These are phyloP conservation scores for Alternaria conjuncta DNA, from an alignment of 2,329 filamentous ascomycete genomes.

Conservation along the genomic window DNA sequence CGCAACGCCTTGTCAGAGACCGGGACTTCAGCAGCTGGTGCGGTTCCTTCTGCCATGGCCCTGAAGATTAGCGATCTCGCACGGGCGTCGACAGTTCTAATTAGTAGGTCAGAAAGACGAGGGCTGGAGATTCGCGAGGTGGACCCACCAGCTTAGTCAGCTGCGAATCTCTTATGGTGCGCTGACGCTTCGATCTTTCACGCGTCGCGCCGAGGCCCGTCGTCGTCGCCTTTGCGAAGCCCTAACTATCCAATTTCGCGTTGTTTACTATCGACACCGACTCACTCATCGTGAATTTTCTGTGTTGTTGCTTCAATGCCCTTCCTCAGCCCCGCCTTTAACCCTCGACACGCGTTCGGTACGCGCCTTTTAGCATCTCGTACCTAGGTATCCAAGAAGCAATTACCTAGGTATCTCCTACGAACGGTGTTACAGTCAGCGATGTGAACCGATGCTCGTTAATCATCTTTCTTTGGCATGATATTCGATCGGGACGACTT, in stretches of 20 bases:
- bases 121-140: conserved; percentile 3
- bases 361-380: background rate
- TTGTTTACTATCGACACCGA: background rate
- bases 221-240: background rate
- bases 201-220: background rate
- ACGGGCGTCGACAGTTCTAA: conserved; percentile 1
- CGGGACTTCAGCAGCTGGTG: conserved; percentile 14
- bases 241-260: background rate
- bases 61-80: background rate
- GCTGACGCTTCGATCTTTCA: background rate
- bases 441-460: background rate
- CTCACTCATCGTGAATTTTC: background rate
- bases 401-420: background rate
- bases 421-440: background rate
- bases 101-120: background rate
- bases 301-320: background rate
- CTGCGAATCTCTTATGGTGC: conserved; percentile 3
- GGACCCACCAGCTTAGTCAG: background rate
- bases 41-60: conserved; percentile 16
- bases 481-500: background rate
- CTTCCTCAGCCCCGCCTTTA: background rate
- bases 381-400: background rate
- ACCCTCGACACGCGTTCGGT: background rate
- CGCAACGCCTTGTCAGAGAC: conserved; percentile 35
- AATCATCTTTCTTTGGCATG: background rate